Evolutionary conservation across 2,329 filamentous ascomycete species (phyloP), one percentile per base, ranked within the genome.

Genomic region (Dryadomyces quercus-mongolicae): DNA sequence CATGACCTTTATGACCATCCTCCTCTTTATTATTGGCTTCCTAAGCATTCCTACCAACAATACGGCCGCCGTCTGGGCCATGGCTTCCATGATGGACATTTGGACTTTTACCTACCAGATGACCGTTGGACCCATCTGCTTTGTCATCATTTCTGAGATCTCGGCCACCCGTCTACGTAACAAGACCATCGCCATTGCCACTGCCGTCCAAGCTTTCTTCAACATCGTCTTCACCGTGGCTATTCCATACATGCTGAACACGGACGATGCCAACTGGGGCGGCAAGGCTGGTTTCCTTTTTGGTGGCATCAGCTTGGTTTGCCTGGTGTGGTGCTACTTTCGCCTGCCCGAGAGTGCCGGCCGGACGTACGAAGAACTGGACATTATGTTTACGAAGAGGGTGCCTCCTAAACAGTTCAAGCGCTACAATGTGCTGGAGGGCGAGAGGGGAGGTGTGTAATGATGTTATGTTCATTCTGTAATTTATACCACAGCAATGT

Each of bases 271-370:
- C 62, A 71, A 70, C 55, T 63, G 64, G 60, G 68, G 56, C 61
- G 74, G 71, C 54, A 70, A 63, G 68, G 69, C 57, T 65, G 75
- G 57, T 1, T 74, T 70, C 57, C 68, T 74, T 58, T 73, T 69
- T 68, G 69, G 65, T 1, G 65, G 63, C 3, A 68, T 74, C 25
- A 71, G 72, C 55, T 63, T 73, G 20, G 54, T 70, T 9, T 67
- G 73, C 34, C 68, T 76, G 5, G 60, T 71, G 1, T 81, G 77
- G 69, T 68, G 73, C 0, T 77, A 67, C 58, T 76, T 76, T 61
- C 73, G 71, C 20, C 63, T 78, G 8, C 75, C 75, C 5, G 78
- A 81, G 63, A 49, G 49, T 8, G n/a, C 22, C 13, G 53, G 44
- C 18, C 50, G 57, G 10, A 58, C 57, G 3, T 58, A 49, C 20